Percentiles rank a stretch among this genome's conserved stretches.
Evolutionary conservation across 2,329 filamentous ascomycete genomes (phyloP).

Genomic region (Apiospora aurea): DNA sequence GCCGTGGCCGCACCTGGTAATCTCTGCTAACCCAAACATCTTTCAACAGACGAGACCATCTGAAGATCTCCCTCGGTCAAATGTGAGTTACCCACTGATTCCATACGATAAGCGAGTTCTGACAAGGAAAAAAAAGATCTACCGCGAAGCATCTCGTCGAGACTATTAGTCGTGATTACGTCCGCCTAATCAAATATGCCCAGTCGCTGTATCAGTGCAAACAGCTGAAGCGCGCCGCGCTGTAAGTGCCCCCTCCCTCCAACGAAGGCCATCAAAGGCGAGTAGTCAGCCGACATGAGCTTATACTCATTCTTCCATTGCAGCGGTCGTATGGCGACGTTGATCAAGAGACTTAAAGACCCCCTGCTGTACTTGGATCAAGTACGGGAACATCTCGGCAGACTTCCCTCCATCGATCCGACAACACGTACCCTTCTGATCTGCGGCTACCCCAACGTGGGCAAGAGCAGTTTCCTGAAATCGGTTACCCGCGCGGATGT

Average conservation of each 20-base stretch:
- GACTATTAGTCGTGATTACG: constrained; percentile 94
- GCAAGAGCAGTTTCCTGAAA: constrained; percentile 95
- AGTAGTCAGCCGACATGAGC: neutral
- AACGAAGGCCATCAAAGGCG: neutral
- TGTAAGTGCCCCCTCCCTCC: constrained; percentile 46
- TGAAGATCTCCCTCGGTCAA: constrained; percentile 95
- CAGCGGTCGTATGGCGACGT: constrained; percentile 92
- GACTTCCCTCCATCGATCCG: constrained; percentile 97
- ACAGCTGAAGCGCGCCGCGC: constrained; percentile 93
- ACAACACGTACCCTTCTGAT: constrained; percentile 96
- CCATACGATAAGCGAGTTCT: neutral
- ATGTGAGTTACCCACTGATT: constrained; percentile 54
- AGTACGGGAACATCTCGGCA: constrained; percentile 93
- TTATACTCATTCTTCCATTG: neutral
- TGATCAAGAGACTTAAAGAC: constrained; percentile 93
- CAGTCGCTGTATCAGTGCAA: constrained; percentile 99
- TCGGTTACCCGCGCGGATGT: constrained; percentile 94
- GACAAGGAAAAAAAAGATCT: constrained; percentile 42
- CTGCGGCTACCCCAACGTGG: constrained; percentile 96
- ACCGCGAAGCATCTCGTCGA: constrained; percentile 97
- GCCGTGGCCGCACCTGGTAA: neutral
- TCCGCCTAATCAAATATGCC: constrained; percentile 94
- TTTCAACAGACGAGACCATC: constrained; percentile 85
- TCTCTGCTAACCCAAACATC: neutral
- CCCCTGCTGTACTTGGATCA: constrained; percentile 95